Base-by-base conservation (phyloP, 2,329 filamentous ascomycete genomes). In the Elsinoe perseae region DNA sequence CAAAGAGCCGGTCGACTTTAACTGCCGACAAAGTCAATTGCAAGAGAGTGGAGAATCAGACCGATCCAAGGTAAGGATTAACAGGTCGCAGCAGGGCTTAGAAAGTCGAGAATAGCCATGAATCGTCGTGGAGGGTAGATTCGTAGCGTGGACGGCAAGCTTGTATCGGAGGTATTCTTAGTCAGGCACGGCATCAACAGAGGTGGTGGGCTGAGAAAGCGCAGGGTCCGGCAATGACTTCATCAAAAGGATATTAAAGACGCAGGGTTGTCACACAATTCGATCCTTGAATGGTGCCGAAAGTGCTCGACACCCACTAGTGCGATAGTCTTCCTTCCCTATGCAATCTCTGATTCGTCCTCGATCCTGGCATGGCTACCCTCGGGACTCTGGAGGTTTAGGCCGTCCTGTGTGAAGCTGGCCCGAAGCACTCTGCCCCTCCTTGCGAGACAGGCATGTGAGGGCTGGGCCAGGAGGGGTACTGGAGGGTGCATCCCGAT, bases 21-120 rank as follows among this genome's bases (percentile, higher is more conserved):
- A 23, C 25, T 44, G 40, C 40, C 40, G 40, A 44, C 20, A 44
- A 44, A 44, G 40, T 44, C 40, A 44, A 44, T 44, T 44, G 40
- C 9, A 25, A 25, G 9, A 44, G 25, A 18, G 20, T 44, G 20
- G 40, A 16, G 40, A 20, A 43, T 43, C 40, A 43, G 40, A 20
- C 40, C 40, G 40, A 21, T 23, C 40, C 3, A 23, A 20, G 7
- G 40, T 10, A 23, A 43, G 18, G 21, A 25, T 44, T n/a, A 25
- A 25, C 9, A 44, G 8, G 40, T n/a, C n/a, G n/a, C n/a, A 38
- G n/a, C 40, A 44, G 9, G 40, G 40, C 25, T 44, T 6, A 16
- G 9, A 9, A 25, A n/a, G 20, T 10, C 4, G 20, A 38, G 34
- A 20, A 43, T 6, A 23, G 40, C 21, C 40, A 21, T 43, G 18